Evolutionary conservation across 352 stramenopile genomes (phyloP).

Genomic region (Phytophthora sp.): DNA sequence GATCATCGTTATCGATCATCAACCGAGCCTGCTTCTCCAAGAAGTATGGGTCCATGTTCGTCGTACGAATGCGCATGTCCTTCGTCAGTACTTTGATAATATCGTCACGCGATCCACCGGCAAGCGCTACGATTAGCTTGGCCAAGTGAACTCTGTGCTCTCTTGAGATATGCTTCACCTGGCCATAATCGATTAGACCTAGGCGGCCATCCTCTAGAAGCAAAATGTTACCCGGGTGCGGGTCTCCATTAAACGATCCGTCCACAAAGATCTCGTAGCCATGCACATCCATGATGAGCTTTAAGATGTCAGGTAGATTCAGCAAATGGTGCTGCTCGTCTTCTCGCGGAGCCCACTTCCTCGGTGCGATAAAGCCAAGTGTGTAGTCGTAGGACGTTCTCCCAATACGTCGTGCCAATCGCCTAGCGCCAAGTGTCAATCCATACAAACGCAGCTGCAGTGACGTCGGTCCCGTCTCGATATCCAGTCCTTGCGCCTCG

Average conservation of each 20-base stretch:
- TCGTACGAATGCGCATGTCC: slow-evolving; percentile 79
- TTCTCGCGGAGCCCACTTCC: slow-evolving; percentile 38
- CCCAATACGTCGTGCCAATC: slow-evolving; percentile 38
- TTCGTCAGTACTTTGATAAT: slow-evolving; percentile 78
- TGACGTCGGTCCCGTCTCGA: slow-evolving; percentile 72
- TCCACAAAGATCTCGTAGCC: slow-evolving; percentile 93
- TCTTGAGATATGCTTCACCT: slow-evolving; percentile 87
- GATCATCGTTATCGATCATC: slow-evolving; percentile 90
- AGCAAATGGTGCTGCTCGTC: slow-evolving; percentile 64
- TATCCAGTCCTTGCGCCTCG: slow-evolving; percentile 63
- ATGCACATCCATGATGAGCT: slow-evolving; percentile 90
- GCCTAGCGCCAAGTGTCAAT: slow-evolving; percentile 49
- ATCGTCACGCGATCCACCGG: slow-evolving; percentile 69
- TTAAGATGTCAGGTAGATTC: slow-evolving; percentile 84
- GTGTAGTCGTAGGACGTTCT: slow-evolving; percentile 85
- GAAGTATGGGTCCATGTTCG: slow-evolving; percentile 83
- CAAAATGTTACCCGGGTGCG: slow-evolving; percentile 92
- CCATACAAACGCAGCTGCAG: slow-evolving; percentile 63
- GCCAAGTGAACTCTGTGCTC: slow-evolving; percentile 75
- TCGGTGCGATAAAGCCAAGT: slow-evolving; percentile 75
- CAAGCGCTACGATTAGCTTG: slow-evolving; percentile 87
- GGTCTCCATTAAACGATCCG: slow-evolving; percentile 93
- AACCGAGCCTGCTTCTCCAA: slow-evolving; percentile 83
- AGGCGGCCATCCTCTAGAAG: slow-evolving; percentile 89
- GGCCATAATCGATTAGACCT: slow-evolving; percentile 93